Base-by-base conservation (phyloP, 192 early-diverging fungal genomes). In the Chytriomyces confervae region DNA sequence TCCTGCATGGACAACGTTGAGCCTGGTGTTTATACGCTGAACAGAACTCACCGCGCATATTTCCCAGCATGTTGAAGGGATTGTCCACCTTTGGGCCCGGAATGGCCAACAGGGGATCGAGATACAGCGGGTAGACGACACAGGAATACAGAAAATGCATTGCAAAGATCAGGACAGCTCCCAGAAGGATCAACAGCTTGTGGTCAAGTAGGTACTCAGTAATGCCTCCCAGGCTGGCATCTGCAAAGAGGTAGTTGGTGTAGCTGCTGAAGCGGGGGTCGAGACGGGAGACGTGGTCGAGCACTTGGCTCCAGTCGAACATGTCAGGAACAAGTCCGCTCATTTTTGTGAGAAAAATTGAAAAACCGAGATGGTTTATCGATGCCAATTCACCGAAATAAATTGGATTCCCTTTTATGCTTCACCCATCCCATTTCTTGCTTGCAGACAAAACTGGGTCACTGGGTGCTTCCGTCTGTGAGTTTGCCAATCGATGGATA, bases 61-160 rank as follows among this genome's bases (percentile, higher is more conserved):
- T 36, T 2, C 36, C 36, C 36, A 36, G 36, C 36, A 36, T 36
- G 36, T 36, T 36, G 36, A 36, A 36, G 57, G 57, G 57, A 20
- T 60, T 60, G 2, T 60, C 20, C 16, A 60, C 57, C 16, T 16
- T 16, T 2, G 62, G 62, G 62, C 62, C 62, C 3, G 62, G 62
- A 11, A 64, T 16, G 7, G 20, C 36, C n/a, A 16, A 64, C 5
- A 64, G 2, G 23, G 62, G 62, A 13, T 10, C 36, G 9, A 64
- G 23, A 36, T 20, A 64, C 11, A 64, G 36, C 24, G 62, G 62
- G 62, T 64, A 64, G 62, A 64, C 36, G 62, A 60, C 20, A 5
- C 57, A 60, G 20, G 57, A 60, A 5, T 60, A 20, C 2, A 60
- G 20, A 0, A 60, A 20, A 60, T 60, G 20, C 57, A 20, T n/a